Evolutionary conservation across 805 yeast genomes (phyloP), one percentile per base, ranked within the genome.

Genomic region (Saccharomycopsis sp.): DNA sequence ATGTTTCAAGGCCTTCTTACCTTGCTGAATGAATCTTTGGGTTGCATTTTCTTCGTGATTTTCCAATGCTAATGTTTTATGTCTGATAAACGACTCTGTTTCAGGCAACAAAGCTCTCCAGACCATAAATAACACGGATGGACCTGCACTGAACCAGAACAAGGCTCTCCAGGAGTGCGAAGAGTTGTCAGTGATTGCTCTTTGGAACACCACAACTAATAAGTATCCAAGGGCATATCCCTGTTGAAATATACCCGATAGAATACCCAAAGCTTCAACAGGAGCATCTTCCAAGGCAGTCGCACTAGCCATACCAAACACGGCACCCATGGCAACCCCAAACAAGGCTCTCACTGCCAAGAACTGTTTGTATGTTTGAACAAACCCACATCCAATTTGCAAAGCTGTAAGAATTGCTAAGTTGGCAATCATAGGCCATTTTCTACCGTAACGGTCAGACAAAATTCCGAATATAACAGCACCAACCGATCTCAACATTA

Each of bases 121-220:
- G 24, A 73, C 59, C 51, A 84, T 77, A 54, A 86, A 73, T 16
- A 85, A 65, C 12, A 81, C 77, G 1, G 89, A 85, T 8, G 85
- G 80, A 37, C 84, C 84, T n/a, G 89, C 79, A 29, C 83, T 77
- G 66, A 87, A 85, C 91, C 91, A 86, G 70, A 83, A 85, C 50
- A 85, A 71, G 1, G 88, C 78, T 65, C 89, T 75, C 92, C 92
- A 86, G 4, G 80, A 78, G 61, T 83, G 80, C 2, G 70, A 64
- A 3, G 78, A 68, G 59, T 78, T 77, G 56, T 76, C 74, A 59
- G 79, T 81, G 60, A 85, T 79, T 37, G 89, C 90, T 61, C 89
- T 75, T 66, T 73, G 79, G 71, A 85, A 85, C n/a, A 82, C 71
- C 34, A 81, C 85, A 1, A 83, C 87, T 24, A 84, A 72, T 55